Base-by-base conservation (phyloP, 768 basidiomycete genomes). In the Mycena pura region DNA sequence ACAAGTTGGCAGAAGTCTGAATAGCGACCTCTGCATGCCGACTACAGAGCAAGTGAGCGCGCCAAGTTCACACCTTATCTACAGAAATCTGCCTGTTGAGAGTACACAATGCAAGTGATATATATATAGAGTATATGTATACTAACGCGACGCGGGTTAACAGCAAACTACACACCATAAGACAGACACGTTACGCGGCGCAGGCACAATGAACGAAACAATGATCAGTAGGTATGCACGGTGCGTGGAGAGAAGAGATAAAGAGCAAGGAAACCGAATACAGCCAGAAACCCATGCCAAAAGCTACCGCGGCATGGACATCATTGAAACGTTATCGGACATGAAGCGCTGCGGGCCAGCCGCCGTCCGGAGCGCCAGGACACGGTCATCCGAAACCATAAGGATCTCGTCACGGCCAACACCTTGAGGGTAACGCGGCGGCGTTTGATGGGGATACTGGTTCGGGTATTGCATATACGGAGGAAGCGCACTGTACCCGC, bases 331-430 rank as follows among this genome's bases (percentile, higher is more conserved):
- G 65, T 75, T 77, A 69, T 83, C 82, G 25, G 80, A 75, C 71
- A 80, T 71, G 50, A 71, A 73, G 32, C 76, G 69, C 61, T 80
- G 78, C 45, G 70, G 69, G 32, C 73, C 73, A 15, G 77, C 72
- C 57, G 80, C 74, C 63, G 89, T 77, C 46, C 88, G 85, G 53
- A 95, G 74, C 40, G 88, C 83, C 70, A 94, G 77, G 60, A 95
- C 87, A 31, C 90, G 86, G 75, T 96, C 95, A 67, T 96, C 95
- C 5, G 92, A 93, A 32, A 93, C 91, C 75, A 96, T 87, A 63
- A 96, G 77, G 71, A 97, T 93, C 74, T 97, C 94, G 60, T 93
- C 90, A 25, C 91, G 83, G 13, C 83, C 87, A 11, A 80, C 78
- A 31, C 79, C 76, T 68, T 86, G 84, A 40, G 78, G 78, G 61